phyloP scores from a whole-genome alignment of 2,329 filamentous ascomycete species.

The Emmonsiellopsis sp. region DNA sequence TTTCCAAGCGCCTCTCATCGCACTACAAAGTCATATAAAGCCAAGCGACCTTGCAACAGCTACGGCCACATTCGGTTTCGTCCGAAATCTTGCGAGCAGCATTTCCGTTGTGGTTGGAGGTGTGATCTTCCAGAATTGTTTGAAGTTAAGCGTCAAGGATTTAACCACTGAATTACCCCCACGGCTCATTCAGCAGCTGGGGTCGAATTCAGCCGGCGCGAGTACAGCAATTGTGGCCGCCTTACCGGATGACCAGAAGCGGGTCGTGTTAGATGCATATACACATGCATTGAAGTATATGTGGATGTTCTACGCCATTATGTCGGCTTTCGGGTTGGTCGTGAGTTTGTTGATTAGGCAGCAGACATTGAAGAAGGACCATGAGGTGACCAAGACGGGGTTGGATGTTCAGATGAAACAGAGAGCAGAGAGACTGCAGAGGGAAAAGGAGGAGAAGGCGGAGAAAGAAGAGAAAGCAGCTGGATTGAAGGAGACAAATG shows the following conservation, averaged over 20 bases:
- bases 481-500: background rate
- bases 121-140: conserved; percentile 34
- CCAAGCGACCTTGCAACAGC: conserved; percentile 53
- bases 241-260: conserved; percentile 24
- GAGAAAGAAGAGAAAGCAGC: conserved; percentile 7
- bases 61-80: conserved; percentile 51
- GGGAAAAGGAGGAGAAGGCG: conserved; percentile 12
- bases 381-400: conserved; percentile 37
- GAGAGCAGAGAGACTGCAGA: conserved; percentile 24
- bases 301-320: conserved; percentile 41
- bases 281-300: conserved; percentile 36
- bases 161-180: conserved; percentile 12
- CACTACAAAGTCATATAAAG: conserved; percentile 52
- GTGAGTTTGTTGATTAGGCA: conserved; percentile 31
- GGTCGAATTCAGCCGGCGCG: conserved; percentile 17
- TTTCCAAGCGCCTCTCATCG: conserved; percentile 53
- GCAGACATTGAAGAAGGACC: conserved; percentile 29
- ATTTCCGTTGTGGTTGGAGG: conserved; percentile 50
- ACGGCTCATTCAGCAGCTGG: conserved; percentile 19
- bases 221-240: conserved; percentile 23
- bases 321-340: conserved; percentile 27
- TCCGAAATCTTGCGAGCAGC: conserved; percentile 47
- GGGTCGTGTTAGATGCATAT: conserved; percentile 33
- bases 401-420: conserved; percentile 35
- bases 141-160: conserved; percentile 9